Conservation (phyloP, 2,329 filamentous ascomycete genomes). For the Scedosporium boydii region DNA sequence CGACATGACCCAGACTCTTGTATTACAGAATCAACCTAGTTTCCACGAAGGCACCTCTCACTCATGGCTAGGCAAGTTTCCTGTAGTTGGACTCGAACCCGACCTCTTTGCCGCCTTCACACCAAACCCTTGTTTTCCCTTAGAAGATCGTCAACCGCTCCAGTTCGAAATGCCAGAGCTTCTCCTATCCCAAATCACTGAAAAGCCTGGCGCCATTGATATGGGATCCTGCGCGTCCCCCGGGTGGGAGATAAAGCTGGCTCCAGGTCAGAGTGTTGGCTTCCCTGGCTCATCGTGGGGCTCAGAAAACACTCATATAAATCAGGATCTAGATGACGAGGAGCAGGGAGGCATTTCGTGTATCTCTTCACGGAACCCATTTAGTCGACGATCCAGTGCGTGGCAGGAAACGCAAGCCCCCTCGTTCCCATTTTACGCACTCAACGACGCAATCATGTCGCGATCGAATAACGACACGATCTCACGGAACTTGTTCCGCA, state of each 20-base stretch:
- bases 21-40: background rate
- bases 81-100: background rate
- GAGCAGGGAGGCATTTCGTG: background rate
- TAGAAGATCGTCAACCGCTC: background rate
- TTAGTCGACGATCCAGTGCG: background rate
- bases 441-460: slow-evolving; percentile 15
- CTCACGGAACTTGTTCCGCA: slow-evolving; percentile 31
- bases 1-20: background rate
- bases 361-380: background rate
- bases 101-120: background rate
- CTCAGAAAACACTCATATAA: background rate
- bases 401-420: background rate
- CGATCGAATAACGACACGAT: slow-evolving; percentile 25
- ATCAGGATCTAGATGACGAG: background rate
- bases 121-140: background rate
- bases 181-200: background rate
- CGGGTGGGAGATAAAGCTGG: background rate
- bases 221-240: background rate
- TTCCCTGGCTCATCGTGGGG: background rate
- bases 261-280: background rate
- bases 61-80: background rate
- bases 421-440: slow-evolving; percentile 9
- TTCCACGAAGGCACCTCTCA: background rate
- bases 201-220: background rate
- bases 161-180: background rate